Percentiles rank a stretch among this genome's conserved stretches.
These are phyloP conservation scores for Dujonia santamariae DNA, from an alignment of 1,139 yeast genomes.

Conservation along the genomic window DNA sequence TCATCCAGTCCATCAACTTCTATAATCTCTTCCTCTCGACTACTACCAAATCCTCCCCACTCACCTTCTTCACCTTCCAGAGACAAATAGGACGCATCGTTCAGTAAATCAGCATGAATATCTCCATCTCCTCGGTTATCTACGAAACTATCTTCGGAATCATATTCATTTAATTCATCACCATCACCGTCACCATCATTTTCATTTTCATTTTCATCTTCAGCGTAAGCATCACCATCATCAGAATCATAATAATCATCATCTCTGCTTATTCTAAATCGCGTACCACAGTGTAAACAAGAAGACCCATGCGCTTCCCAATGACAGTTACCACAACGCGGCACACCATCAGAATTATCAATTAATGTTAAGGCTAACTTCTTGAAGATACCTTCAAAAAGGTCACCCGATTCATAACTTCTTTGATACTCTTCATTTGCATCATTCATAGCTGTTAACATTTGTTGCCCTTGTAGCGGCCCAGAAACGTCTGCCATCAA, in stretches of 20 bases:
- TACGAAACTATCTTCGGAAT: constrained; percentile 8
- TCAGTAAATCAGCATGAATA: background rate
- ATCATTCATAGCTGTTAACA: constrained; percentile 21
- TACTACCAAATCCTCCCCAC: constrained; percentile 5
- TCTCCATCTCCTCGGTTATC: constrained; percentile 3
- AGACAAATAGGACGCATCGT: background rate
- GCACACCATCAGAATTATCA: constrained; percentile 72
- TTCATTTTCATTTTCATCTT: constrained; percentile 17
- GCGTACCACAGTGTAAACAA: constrained; percentile 55
- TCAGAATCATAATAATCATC: constrained; percentile 30
- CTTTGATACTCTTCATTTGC: constrained; percentile 30
- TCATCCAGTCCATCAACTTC: background rate
- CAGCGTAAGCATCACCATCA: constrained; percentile 22
- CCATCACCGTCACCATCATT: background rate
- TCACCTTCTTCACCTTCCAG: constrained; percentile 1
- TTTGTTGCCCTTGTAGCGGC: constrained; percentile 17
- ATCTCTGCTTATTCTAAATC: constrained; percentile 30
- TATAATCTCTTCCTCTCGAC: constrained; percentile 4
- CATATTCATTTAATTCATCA: constrained; percentile 4
- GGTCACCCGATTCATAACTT: constrained; percentile 30
- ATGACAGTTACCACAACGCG: constrained; percentile 75
- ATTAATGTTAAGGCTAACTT: constrained; percentile 50
- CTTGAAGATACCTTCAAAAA: constrained; percentile 51
- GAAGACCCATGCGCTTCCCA: constrained; percentile 70
- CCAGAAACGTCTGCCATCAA: constrained; percentile 23